Evolutionary conservation across 352 stramenopile genomes (phyloP).

Genomic region (Phytophthora cryptogea): DNA sequence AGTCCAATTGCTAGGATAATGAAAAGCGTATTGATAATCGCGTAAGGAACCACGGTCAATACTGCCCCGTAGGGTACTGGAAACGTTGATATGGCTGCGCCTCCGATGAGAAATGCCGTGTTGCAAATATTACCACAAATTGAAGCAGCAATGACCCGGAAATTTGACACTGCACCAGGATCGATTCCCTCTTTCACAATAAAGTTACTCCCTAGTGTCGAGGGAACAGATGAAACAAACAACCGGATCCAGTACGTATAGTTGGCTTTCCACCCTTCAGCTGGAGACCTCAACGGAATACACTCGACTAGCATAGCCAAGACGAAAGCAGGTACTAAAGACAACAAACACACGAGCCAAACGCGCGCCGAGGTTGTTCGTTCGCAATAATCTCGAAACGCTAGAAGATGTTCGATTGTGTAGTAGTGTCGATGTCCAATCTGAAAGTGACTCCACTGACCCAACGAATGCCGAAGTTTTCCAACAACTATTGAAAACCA

Average conservation of each 20-base stretch:
- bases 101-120: conserved; percentile 1
- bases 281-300: conserved; percentile 22
- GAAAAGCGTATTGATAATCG: not conserved
- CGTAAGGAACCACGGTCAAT: conserved; percentile 4
- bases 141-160: not conserved
- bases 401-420: conserved; percentile 9
- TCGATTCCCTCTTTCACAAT: conserved; percentile 6
- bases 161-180: not conserved
- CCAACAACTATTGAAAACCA: not conserved
- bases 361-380: conserved; percentile 3
- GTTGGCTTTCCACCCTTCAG: conserved; percentile 23
- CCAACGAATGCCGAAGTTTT: not conserved
- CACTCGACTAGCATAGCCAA: conserved; percentile 20
- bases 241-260: conserved; percentile 28
- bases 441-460: conserved; percentile 2
- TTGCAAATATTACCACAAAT: conserved; percentile 2
- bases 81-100: conserved; percentile 16
- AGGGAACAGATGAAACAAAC: conserved; percentile 16
- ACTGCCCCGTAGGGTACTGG: conserved; percentile 11
- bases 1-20: not conserved
- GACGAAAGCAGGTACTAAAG: conserved; percentile 14
- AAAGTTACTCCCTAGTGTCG: conserved; percentile 2
- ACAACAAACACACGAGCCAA: conserved; percentile 1
- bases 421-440: conserved; percentile 10
- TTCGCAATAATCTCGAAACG: conserved; percentile 12